Evolutionary conservation across 169 alveolate species (phyloP), one percentile per base, ranked within the genome.

Genomic region (Theileria orientalis): DNA sequence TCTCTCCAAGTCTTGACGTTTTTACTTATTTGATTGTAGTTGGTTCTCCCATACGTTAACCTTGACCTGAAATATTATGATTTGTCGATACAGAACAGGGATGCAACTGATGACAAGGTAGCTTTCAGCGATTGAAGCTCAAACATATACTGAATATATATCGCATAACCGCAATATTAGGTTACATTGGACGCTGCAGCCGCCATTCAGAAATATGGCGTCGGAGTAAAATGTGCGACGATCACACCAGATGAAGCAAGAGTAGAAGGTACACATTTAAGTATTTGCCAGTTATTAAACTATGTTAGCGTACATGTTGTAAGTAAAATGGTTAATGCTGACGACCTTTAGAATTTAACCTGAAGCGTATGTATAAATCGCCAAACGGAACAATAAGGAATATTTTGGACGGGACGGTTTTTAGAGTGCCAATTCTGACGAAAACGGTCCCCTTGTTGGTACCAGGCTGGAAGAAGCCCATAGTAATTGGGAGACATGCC

Each of bases 171-270:
- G 14, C n/a, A 37, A 21, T 8, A 0, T 32, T 56, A 76, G 79
- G 96, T 96, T n/a, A 96, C 99, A n/a, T 57, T 96, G 35, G 98
- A 93, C 29, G 98, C 98, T 25, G 98, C 98, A 11, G 90, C 90
- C 69, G 98, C 98, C 51, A 95, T 96, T 42, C 83, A 87, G 74
- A 82, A 92, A 73, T 82, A 85, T 46, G 84, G 93, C 29, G 98
- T 96, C 33, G 99, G 99, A 42, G 94, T 96, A 41, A 96, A 96
- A 74, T 96, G 99, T 67, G 99, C 99, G 32, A 94, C 98, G 27
- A 96, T 96, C 76, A 96, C 99, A 33, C 98, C 99, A 5, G 99
- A 96, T 77, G 98, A 95, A 69, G 98, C 98, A 0, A 80, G 99
- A 64, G 96, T 96, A 6, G 85, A 92, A 74, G 80, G 80, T 71